Evolutionary conservation across 2,329 filamentous ascomycete species (phyloP).

Genomic region (Diaporthe ampelina): DNA sequence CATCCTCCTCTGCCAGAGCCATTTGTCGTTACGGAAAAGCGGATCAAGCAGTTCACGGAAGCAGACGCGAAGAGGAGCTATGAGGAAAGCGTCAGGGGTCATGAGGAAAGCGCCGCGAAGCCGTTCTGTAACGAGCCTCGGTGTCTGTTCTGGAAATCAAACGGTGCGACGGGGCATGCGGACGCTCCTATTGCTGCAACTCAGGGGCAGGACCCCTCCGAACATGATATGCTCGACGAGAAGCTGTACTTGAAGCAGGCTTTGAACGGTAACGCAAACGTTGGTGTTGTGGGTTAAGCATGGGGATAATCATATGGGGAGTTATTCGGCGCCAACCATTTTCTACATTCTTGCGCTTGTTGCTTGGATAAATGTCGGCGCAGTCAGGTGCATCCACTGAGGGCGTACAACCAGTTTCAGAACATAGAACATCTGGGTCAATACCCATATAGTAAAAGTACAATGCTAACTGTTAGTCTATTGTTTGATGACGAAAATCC

Average conservation of each 20-base stretch:
- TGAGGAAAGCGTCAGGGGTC: constrained; percentile 23
- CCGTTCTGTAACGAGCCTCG: constrained; percentile 41
- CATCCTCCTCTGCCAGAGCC: constrained; percentile 48
- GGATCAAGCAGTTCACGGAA: constrained; percentile 44
- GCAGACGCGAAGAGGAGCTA: constrained; percentile 36
- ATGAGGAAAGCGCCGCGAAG: constrained; percentile 43
- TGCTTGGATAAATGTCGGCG: background rate
- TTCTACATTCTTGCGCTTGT: background rate
- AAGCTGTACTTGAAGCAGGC: constrained; percentile 14
- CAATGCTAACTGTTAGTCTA: constrained; percentile 1
- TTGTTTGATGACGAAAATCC: constrained; percentile 25
- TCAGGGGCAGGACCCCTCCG: background rate
- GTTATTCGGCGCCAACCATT: background rate
- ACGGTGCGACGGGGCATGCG: background rate
- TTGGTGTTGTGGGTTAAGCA: background rate
- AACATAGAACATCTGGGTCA: background rate
- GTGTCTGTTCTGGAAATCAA: constrained; percentile 27
- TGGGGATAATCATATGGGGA: background rate
- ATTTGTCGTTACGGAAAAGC: constrained; percentile 48
- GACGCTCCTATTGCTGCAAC: background rate
- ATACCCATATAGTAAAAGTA: background rate
- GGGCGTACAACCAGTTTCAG: background rate
- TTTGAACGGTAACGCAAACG: background rate
- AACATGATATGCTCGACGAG: constrained; percentile 2
- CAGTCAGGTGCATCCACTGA: background rate